Conservation (phyloP, 768 basidiomycete genomes). For the Flagelloscypha sp. region DNA sequence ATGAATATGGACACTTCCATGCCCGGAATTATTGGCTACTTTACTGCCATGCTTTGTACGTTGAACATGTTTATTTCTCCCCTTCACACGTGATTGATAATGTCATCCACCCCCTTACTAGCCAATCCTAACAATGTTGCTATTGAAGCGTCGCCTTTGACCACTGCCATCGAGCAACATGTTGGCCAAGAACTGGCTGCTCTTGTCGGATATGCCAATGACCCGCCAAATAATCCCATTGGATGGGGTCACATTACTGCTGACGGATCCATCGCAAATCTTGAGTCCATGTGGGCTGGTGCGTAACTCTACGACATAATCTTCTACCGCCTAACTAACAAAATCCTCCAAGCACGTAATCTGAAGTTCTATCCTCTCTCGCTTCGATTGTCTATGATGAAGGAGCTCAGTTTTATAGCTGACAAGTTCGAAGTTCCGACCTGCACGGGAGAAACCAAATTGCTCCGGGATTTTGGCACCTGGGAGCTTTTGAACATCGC, state of each 20-base stretch:
- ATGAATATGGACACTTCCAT: slow-evolving; percentile 28
- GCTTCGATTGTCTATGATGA: slow-evolving; percentile 22
- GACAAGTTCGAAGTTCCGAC: slow-evolving; percentile 22
- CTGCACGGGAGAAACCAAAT: slow-evolving; percentile 16
- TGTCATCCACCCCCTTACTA: slow-evolving; percentile 8
- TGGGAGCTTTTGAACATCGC: slow-evolving; percentile 38
- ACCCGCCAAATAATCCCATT: slow-evolving; percentile 7
- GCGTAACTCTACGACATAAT: slow-evolving; percentile 1
- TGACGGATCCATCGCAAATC: slow-evolving; percentile 36
- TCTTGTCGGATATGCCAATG: slow-evolving; percentile 29
- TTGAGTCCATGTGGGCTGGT: slow-evolving; percentile 37
- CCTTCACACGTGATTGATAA: background rate
- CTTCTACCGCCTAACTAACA: slow-evolving; percentile 4
- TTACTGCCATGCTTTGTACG: slow-evolving; percentile 18
- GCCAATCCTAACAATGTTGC: slow-evolving; percentile 40
- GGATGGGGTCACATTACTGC: slow-evolving; percentile 38
- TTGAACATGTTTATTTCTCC: slow-evolving; percentile 1
- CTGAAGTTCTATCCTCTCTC: slow-evolving; percentile 40
- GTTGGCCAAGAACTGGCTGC: slow-evolving; percentile 32
- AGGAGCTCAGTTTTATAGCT: slow-evolving; percentile 23
- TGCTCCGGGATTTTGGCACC: slow-evolving; percentile 20
- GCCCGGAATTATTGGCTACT: slow-evolving; percentile 22
- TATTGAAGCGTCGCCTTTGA: slow-evolving; percentile 30
- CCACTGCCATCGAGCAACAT: slow-evolving; percentile 27
- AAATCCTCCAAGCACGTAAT: slow-evolving; percentile 28